Base-by-base conservation (phyloP, 2,329 filamentous ascomycete species). In the Scedosporium boydii region DNA sequence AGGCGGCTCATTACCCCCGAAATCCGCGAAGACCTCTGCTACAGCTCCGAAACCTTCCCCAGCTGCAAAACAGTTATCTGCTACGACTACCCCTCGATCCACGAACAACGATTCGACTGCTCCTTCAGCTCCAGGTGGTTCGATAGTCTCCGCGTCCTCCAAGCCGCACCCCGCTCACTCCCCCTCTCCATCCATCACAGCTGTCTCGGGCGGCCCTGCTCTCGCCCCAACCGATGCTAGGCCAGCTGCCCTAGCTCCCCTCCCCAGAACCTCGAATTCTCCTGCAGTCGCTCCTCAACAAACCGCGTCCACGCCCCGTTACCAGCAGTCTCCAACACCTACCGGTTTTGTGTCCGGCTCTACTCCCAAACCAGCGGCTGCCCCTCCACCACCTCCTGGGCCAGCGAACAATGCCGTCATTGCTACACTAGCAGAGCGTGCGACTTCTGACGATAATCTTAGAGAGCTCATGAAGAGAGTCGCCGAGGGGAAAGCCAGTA, bases 401-500 rank as follows among this genome's bases (percentile, higher is more conserved):
- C 63, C 62, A 51, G 64, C 74, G n/a, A 75, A 78, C 26, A 90
- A 93, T 69, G 90, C 90, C 0, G 91, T 95, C 53, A 93, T 95
- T 62, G 87, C 91, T 59, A 86, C 89, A 66, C 77, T 95, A 27
- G 90, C 90, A 0, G 87, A 90, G 68, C 85, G 85, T 66, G 90
- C 90, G 6, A 89, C 88, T 0, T 85, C 84, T 27, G 88, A 95
- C 70, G 82, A 86, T 0, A 81, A 88, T 62, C 77, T 95, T 9
- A 87, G 91, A 63, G 86, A 88, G 42, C 78, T 95, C 0, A 95
- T 95, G 90, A 91, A 91, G 71, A 85, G 90, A 61, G 90, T 95
- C 0, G 90, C 90, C 0, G 86, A 87, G 29, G 90, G 90, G 1
- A 82, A 87, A 67, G 90, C 90, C 0, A 85, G 83, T 12, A 82